phyloP scores from a whole-genome alignment of 192 early-diverging fungal genomes.

The Backusella westeae region DNA sequence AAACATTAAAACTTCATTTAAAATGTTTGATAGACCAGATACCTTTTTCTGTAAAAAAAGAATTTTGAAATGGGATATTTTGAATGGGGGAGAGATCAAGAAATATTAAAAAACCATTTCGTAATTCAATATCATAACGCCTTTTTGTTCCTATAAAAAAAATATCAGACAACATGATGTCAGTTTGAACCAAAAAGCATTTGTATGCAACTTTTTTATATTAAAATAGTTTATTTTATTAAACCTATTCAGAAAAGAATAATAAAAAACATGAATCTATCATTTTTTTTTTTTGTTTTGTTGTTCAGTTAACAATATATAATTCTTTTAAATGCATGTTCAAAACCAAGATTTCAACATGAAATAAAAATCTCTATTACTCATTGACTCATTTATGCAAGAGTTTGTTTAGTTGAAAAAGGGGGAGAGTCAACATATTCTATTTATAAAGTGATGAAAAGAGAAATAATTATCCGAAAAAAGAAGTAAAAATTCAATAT shows the following conservation, averaged over 20 bases:
- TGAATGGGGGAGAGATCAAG: too few species aligned
- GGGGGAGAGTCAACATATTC: neutral
- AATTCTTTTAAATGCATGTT: too few species aligned
- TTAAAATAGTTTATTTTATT: neutral
- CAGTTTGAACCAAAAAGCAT: neutral
- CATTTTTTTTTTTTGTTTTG: too few species aligned
- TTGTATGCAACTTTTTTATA: neutral
- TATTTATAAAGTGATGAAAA: neutral
- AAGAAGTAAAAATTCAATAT: neutral
- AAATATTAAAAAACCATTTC: too few species aligned
- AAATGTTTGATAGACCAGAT: neutral
- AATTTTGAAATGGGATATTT: neutral
- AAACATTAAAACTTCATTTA: neutral
- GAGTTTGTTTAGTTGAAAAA: neutral
- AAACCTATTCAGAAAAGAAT: neutral
- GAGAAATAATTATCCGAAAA: neutral
- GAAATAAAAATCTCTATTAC: too few species aligned
- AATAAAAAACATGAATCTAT: too few species aligned
- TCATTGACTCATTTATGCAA: neutral
- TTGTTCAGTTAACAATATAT: too few species aligned
- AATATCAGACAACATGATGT: neutral
- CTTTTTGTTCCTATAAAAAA: too few species aligned
- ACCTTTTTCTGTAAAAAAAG: too few species aligned
- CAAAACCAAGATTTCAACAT: too few species aligned
- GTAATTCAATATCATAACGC: too few species aligned